Base-by-base conservation (phyloP, 345 rosid species). In the Eutrema heterophyllum region DNA sequence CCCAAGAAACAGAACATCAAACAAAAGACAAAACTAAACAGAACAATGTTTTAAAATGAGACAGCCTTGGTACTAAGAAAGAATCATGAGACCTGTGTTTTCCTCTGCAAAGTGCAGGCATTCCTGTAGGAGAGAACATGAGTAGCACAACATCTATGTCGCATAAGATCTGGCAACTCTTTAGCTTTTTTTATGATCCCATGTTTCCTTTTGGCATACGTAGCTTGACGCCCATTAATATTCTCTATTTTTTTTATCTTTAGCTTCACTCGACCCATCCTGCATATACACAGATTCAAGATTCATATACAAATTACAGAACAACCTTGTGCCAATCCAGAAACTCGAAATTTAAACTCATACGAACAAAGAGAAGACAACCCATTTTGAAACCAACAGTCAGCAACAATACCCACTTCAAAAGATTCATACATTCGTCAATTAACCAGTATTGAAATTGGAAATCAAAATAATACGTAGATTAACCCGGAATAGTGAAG, bases 251-350 rank as follows among this genome's bases (percentile, higher is more conserved):
- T 85, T 83, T 83, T 84, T 78, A 90, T 90, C 83, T 84, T 84
- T 39, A 86, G 86, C 83, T 88, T 90, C 69, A 88, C 94, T 84
- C 94, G 80, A 52, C 92, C 97, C 97, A 88, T 90, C 83, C 88
- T 87, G 79, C 81, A 76, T 5, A 35, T 39, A 56, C 60, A 49
- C 43, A n/a, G n/a, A 65, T 65, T 46, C 26, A 55, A 8, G 53
- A 27, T 16, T 45, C 41, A 65, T 33, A 60, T 39, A 45, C 43
- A 51, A 43, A 58, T 40, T 30, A 58, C 27, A 49, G 38, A 67
- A 29, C 58, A 36, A 30, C 72, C 33, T 61, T 33, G 50, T 40
- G 0, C 30, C n/a, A n/a, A n/a, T n/a, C 62, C 3, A 65, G 15
- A 64, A 45, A 48, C 39, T 27, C 40, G n/a, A 45, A 14, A 26